phyloP scores from a whole-genome alignment of 257 asterid genomes.

The Nicotiana tomentosiformis region DNA sequence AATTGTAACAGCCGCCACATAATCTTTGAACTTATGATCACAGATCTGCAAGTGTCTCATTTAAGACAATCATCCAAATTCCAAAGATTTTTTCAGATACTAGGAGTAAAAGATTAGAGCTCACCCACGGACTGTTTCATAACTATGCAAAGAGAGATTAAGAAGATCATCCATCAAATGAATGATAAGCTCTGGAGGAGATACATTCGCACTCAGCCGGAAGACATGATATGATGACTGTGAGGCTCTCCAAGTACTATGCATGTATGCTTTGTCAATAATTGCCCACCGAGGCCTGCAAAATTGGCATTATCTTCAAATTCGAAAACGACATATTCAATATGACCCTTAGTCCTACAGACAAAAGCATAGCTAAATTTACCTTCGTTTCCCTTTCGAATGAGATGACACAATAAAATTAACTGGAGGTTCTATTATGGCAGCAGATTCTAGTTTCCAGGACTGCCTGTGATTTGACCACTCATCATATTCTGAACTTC shows the following conservation, averaged over 20 bases:
- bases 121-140: conserved; percentile 93
- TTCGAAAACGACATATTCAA: neutral
- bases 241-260: conserved; percentile 94
- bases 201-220: conserved; percentile 45
- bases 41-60: neutral
- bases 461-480: conserved; percentile 94
- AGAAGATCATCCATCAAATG: conserved; percentile 82
- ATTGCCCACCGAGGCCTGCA: conserved; percentile 96
- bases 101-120: conserved; percentile 20
- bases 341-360: neutral
- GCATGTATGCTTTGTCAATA: conserved; percentile 89
- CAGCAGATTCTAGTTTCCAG: conserved; percentile 92
- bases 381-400: conserved; percentile 94
- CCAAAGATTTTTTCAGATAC: neutral
- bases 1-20: neutral
- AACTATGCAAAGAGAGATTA: conserved; percentile 75
- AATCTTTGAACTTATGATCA: neutral
- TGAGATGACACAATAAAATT: conserved; percentile 82
- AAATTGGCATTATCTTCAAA: conserved; percentile 8
- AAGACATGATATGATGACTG: conserved; percentile 83
- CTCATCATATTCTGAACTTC: conserved; percentile 96
- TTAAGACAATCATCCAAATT: neutral
- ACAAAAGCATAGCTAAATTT: conserved; percentile 15
- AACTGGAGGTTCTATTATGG: conserved; percentile 83
- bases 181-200: conserved; percentile 61